Evolutionary conservation across 495 filamentous ascomycete genomes (phyloP).

Genomic region (Apiosordaria backusii): DNA sequence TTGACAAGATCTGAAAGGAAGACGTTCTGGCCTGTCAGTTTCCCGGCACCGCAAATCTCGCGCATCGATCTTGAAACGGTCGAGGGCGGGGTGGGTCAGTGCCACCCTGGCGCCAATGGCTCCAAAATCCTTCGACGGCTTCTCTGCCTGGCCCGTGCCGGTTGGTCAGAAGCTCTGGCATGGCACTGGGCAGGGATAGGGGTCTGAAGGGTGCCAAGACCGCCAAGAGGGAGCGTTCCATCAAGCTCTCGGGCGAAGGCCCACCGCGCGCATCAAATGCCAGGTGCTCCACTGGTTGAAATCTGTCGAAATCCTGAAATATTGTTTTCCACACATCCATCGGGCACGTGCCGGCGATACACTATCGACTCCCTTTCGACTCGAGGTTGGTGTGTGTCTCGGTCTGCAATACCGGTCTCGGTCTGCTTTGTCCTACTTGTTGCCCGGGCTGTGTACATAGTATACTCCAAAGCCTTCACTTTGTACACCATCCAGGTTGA

Average conservation of each 20-base stretch:
- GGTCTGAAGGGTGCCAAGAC: background rate
- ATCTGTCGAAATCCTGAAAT: background rate
- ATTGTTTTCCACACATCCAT: background rate
- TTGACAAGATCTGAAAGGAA: too few species aligned
- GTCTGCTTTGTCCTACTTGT: too few species aligned
- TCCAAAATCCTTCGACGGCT: slow-evolving; percentile 3
- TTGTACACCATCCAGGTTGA: too few species aligned
- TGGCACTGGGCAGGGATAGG: slow-evolving; percentile 14
- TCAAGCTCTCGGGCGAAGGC: background rate
- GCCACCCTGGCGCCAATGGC: slow-evolving; percentile 13
- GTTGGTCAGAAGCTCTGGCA: slow-evolving; percentile 13
- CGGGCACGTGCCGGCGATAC: too few species aligned
- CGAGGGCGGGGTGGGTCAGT: slow-evolving; percentile 18
- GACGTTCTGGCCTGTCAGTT: background rate
- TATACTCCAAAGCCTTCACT: too few species aligned
- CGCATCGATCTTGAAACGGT: slow-evolving; percentile 21
- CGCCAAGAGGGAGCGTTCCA: slow-evolving; percentile 8
- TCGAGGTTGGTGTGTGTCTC: background rate
- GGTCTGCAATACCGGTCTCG: too few species aligned
- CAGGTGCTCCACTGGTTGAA: background rate
- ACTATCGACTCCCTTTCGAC: too few species aligned
- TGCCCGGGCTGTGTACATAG: too few species aligned
- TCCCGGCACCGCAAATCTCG: slow-evolving; percentile 9
- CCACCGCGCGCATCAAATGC: slow-evolving; percentile 12
- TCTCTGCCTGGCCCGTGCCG: slow-evolving; percentile 12